These are phyloP conservation scores for Candida sakaeoensis DNA, from an alignment of 805 yeast genomes.

Conservation along the genomic window DNA sequence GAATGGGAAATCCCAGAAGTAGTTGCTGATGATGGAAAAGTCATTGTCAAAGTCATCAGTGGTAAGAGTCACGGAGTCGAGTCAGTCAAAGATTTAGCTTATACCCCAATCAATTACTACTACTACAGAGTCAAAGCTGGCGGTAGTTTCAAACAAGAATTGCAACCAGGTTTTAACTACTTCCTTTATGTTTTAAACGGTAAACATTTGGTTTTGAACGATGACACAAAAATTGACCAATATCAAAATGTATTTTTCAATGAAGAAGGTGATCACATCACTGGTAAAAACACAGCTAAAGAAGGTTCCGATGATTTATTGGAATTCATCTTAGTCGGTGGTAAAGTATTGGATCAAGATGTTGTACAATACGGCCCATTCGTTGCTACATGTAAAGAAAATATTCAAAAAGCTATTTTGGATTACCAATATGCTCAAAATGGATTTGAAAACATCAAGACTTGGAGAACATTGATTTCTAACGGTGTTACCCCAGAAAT, in stretches of 20 bases:
- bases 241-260: constrained; percentile 61
- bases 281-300: constrained; percentile 45
- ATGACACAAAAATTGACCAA: constrained; percentile 37
- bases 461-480: constrained; percentile 52
- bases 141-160: constrained; percentile 55
- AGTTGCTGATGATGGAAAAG: constrained; percentile 57
- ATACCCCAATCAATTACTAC: constrained; percentile 75
- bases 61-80: constrained; percentile 77
- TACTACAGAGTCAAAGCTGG: constrained; percentile 64
- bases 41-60: constrained; percentile 66
- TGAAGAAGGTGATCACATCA: constrained; percentile 60
- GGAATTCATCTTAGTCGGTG: constrained; percentile 73
- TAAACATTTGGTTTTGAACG: constrained; percentile 43
- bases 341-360: constrained; percentile 68
- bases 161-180: constrained; percentile 60
- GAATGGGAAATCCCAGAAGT: constrained; percentile 68
- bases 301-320: constrained; percentile 34
- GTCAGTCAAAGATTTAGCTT: constrained; percentile 70
- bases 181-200: constrained; percentile 71
- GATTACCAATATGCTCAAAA: constrained; percentile 68
- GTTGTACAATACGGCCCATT: constrained; percentile 90
- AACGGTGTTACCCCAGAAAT: constrained; percentile 41
- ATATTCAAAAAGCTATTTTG: constrained; percentile 63
- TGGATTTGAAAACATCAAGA: constrained; percentile 65
- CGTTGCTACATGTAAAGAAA: constrained; percentile 67